Evolutionary conservation across 202 grass and related monocot species (phyloP), one percentile per base, ranked within the genome.

Genomic region (Saccharum hybrid): DNA sequence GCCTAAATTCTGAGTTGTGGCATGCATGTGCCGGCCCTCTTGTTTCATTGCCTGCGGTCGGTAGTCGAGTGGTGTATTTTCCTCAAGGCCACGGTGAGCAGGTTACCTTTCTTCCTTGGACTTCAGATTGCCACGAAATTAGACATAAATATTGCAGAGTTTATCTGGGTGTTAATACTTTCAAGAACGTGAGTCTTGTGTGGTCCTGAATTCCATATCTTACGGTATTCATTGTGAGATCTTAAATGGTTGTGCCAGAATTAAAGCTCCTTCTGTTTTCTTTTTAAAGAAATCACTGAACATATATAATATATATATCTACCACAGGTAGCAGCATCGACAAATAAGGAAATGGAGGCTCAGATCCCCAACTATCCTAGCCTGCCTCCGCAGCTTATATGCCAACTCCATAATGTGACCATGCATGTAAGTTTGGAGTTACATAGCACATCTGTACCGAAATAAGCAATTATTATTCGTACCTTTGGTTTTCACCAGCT

Each of bases 1-100:
- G 92, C 79, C 87, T 98, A 10, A 98, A 98, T 82, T 98, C 96
- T 49, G 96, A 98, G 77, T 72, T 98, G 81, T 98, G 96, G 96
- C 96, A 98, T 90, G 96, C 93, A 28, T 98, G 96, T 63, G 93
- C 96, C 0, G 96, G 96, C 2, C 96, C 96, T 19, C 96, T 98
- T 68, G 96, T 98, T 66, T 96, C 91, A 1, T 81, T 98, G 74
- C 96, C 93, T 74, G 70, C 21, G 13, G 86, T 98, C 13, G 96
- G 93, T 67, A 96, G 92, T 63, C 85, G 96, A 34, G 93, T 98
- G 72, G 76, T 98, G 38, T 98, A 98, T 85, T 96, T 98, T 81
- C 93, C 96, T 78, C 96, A 98, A 86, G 96, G 96, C 52, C 96
- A 98, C 71, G 93, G 93, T 72, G 96, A 98, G 82, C 96, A 94